These are phyloP conservation scores for Nothophaeocryptopus gaeumannii DNA, from an alignment of 2,329 filamentous ascomycete genomes.

Conservation along the genomic window DNA sequence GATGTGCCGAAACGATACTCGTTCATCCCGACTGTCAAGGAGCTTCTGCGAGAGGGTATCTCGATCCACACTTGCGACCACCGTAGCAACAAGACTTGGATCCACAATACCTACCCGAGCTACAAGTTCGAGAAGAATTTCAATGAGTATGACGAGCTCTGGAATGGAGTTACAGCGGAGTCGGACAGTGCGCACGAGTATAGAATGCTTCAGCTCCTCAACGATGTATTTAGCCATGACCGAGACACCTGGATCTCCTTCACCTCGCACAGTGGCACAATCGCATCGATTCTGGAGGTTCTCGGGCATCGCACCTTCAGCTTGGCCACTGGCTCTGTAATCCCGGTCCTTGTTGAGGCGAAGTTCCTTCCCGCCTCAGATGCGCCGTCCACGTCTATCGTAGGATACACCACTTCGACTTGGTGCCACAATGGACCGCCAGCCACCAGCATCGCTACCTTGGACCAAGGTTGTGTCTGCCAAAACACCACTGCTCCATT, in stretches of 20 bases:
- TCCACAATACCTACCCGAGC: conserved; percentile 52
- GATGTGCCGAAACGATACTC: conserved; percentile 50
- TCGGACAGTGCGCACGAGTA: conserved; percentile 51
- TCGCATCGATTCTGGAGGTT: conserved; percentile 52
- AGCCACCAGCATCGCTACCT: conserved; percentile 28
- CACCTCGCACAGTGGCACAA: conserved; percentile 61
- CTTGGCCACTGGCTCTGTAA: conserved; percentile 64
- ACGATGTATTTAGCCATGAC: conserved; percentile 57
- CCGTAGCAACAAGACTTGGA: conserved; percentile 55
- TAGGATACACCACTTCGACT: conserved; percentile 34
- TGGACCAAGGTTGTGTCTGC: conserved; percentile 34
- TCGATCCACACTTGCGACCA: conserved; percentile 67
- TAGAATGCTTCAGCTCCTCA: conserved; percentile 51
- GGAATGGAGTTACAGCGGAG: conserved; percentile 52
- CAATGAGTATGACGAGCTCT: conserved; percentile 56
- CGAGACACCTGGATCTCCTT: conserved; percentile 57
- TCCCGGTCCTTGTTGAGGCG: conserved; percentile 65
- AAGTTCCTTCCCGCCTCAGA: conserved; percentile 41
- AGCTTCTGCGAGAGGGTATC: conserved; percentile 64
- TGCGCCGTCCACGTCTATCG: conserved; percentile 33
- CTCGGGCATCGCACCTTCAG: conserved; percentile 61
- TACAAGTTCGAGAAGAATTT: conserved; percentile 61
- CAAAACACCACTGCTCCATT: conserved; percentile 17
- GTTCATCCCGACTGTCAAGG: conserved; percentile 62
- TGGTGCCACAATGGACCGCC: conserved; percentile 36